phyloP scores from a whole-genome alignment of 768 basidiomycete genomes.

The Boletus barrowsii region DNA sequence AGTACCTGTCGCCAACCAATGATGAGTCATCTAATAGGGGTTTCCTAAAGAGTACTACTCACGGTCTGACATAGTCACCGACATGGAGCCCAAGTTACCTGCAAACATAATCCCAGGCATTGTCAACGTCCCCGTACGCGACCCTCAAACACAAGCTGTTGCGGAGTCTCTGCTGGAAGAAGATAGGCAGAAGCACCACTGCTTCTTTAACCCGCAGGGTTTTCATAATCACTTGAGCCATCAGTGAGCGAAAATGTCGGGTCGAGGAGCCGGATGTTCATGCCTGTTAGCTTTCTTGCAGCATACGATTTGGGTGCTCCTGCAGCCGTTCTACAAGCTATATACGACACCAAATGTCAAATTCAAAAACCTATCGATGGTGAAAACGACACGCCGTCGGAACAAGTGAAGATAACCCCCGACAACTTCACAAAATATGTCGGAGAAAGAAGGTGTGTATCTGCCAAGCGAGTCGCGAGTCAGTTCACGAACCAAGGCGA shows the following conservation, averaged over 20 bases:
- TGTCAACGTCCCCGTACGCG: slow-evolving; percentile 46
- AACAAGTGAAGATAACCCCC: slow-evolving; percentile 30
- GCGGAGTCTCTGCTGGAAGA: slow-evolving; percentile 44
- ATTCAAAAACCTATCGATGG: slow-evolving; percentile 39
- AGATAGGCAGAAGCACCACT: slow-evolving; percentile 50
- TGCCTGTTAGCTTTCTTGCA: slow-evolving; percentile 43
- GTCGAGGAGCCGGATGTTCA: background rate
- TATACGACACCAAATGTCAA: slow-evolving; percentile 42
- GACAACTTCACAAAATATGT: slow-evolving; percentile 51
- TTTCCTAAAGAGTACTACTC: too few relatives aligned
- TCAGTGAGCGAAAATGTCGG: slow-evolving; percentile 39
- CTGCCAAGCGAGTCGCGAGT: slow-evolving; percentile 29
- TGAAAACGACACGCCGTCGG: slow-evolving; percentile 24
- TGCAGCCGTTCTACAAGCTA: slow-evolving; percentile 42
- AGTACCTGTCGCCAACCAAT: too few relatives aligned
- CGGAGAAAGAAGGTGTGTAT: slow-evolving; percentile 44
- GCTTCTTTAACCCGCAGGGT: slow-evolving; percentile 41
- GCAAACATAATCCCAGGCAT: slow-evolving; percentile 36
- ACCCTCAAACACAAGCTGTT: slow-evolving; percentile 39
- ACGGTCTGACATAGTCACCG: too few relatives aligned
- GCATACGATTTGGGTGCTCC: slow-evolving; percentile 57
- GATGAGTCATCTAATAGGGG: too few relatives aligned
- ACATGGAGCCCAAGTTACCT: slow-evolving; percentile 9
- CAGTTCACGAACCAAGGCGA: slow-evolving; percentile 28
- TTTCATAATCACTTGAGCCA: slow-evolving; percentile 61